A percentile compares a stretch with the other conserved stretches of the same genome.
Conservation (phyloP, 345 rosid species). For the Conringia planisiliqua region DNA sequence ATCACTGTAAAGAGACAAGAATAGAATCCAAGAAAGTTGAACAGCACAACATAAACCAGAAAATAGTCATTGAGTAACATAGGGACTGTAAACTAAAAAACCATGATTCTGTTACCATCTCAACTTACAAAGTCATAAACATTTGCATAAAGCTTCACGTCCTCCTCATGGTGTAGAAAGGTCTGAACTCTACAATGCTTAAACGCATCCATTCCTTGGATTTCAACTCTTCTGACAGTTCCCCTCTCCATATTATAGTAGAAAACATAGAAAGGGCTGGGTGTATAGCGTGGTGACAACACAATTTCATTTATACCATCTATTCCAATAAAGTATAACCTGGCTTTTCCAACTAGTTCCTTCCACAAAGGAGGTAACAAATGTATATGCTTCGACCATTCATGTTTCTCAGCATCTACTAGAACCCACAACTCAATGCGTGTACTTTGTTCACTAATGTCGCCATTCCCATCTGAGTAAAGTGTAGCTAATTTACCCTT, state of each 20-base stretch:
- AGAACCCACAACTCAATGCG: neutral
- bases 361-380: neutral
- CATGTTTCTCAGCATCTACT: neutral
- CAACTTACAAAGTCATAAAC: neutral
- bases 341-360: neutral
- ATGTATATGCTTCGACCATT: neutral
- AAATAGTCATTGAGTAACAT: neutral
- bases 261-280: neutral
- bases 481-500: neutral
- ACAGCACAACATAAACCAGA: neutral
- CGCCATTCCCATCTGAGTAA: too few species aligned
- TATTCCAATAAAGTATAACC: neutral
- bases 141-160: neutral
- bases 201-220: neutral
- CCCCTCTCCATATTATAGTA: neutral
- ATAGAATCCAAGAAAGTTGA: neutral
- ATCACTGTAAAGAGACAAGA: too few species aligned
- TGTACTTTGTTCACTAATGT: neutral
- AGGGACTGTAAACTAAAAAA: neutral
- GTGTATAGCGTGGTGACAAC: neutral
- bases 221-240: neutral
- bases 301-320: neutral
- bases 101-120: neutral
- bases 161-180: neutral
- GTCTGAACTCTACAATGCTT: neutral